Conservation (phyloP, 2,329 filamentous ascomycete species). For the Neofusicoccum cordaticola region DNA sequence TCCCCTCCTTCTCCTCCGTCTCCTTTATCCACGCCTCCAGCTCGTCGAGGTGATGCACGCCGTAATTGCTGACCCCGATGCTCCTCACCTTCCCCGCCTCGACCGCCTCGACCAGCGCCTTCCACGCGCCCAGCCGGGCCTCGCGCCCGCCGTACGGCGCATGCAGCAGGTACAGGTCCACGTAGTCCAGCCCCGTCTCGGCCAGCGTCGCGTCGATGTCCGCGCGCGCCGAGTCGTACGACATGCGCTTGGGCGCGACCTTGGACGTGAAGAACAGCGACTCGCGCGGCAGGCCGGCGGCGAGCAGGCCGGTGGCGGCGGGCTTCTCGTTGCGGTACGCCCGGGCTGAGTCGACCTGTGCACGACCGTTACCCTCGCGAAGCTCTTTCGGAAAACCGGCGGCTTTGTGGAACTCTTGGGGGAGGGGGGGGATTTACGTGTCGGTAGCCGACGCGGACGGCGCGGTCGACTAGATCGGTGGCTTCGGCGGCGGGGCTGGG, state of each 20-base stretch:
- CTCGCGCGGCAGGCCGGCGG: conserved; percentile 20
- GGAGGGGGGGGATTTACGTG: conserved; percentile 28
- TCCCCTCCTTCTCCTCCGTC: conserved; percentile 58
- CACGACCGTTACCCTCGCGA: too few relatives aligned
- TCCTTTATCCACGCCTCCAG: conserved; percentile 55
- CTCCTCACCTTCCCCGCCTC: conserved; percentile 50
- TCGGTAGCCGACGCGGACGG: conserved; percentile 49
- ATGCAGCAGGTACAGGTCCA: conserved; percentile 49
- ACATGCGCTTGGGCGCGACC: conserved; percentile 56
- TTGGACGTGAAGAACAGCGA: conserved; percentile 38
- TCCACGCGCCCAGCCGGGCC: conserved; percentile 51
- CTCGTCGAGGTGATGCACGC: conserved; percentile 55
- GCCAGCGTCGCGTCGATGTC: conserved; percentile 38
- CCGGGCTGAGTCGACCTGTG: conserved; percentile 48
- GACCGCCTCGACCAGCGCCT: conserved; percentile 53
- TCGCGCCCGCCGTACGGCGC: conserved; percentile 53
- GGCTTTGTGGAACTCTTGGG: too few relatives aligned
- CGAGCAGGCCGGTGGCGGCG: conserved; percentile 34
- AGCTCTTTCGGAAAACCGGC: too few relatives aligned
- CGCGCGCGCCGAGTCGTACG: conserved; percentile 45
- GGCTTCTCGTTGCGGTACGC: conserved; percentile 45
- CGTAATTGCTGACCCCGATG: conserved; percentile 56
- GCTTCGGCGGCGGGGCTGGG: conserved; percentile 54
- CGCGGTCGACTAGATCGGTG: conserved; percentile 57
- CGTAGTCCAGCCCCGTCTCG: conserved; percentile 38